phyloP scores from a whole-genome alignment of 2,329 filamentous ascomycete species.

The Endoconidiophora laricicola region DNA sequence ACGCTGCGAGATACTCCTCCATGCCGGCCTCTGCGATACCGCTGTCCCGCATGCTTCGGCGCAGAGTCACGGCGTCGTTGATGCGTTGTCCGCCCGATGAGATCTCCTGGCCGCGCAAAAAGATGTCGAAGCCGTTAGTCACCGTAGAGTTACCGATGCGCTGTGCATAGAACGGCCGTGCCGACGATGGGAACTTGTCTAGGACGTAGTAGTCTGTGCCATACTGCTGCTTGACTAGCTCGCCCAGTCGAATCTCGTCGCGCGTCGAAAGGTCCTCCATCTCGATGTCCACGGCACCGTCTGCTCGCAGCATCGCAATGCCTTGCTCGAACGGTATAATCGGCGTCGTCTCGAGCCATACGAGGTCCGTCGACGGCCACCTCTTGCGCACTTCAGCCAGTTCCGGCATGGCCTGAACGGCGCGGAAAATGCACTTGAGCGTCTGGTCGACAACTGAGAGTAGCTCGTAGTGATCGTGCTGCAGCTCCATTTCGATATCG shows the following conservation, averaged over 20 bases:
- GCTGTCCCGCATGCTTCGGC: slow-evolving; percentile 55
- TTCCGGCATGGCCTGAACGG: slow-evolving; percentile 38
- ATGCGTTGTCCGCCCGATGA: slow-evolving; percentile 88
- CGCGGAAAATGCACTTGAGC: slow-evolving; percentile 53
- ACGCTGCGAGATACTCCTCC: slow-evolving; percentile 79
- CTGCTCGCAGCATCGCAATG: slow-evolving; percentile 66
- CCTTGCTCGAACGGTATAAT: slow-evolving; percentile 66
- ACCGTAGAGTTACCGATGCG: slow-evolving; percentile 55
- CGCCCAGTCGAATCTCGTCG: slow-evolving; percentile 72
- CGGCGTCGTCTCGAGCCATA: slow-evolving; percentile 74
- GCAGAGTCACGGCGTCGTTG: slow-evolving; percentile 59
- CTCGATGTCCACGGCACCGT: slow-evolving; percentile 50
- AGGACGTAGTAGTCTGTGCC: slow-evolving; percentile 84
- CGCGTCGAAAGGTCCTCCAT: slow-evolving; percentile 66
- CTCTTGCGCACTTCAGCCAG: slow-evolving; percentile 65
- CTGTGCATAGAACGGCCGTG: slow-evolving; percentile 84
- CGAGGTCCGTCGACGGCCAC: slow-evolving; percentile 72
- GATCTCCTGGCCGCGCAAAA: slow-evolving; percentile 84
- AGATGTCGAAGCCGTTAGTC: slow-evolving; percentile 92
- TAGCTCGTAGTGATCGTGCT: slow-evolving; percentile 78
- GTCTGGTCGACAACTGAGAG: slow-evolving; percentile 61
- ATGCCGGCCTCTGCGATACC: slow-evolving; percentile 68
- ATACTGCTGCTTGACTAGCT: slow-evolving; percentile 73
- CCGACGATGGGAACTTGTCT: slow-evolving; percentile 77
- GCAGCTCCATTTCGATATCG: slow-evolving; percentile 84